Conservation (phyloP, 805 yeast species). For the Candida hungchunana region DNA sequence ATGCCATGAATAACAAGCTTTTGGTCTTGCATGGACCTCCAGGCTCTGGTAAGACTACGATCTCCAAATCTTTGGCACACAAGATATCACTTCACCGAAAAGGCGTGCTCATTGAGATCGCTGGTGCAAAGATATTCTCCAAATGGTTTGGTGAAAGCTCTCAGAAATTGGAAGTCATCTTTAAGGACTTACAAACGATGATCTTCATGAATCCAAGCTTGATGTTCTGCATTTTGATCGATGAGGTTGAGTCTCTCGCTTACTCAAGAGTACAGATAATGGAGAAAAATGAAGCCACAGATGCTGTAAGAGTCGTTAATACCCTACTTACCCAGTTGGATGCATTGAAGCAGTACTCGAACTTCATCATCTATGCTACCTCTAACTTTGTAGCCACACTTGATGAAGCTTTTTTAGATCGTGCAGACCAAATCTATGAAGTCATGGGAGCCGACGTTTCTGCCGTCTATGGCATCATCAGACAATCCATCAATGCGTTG, state of each 20-base stretch:
- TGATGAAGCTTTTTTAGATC: conserved; percentile 42
- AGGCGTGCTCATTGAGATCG: conserved; percentile 36
- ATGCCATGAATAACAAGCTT: conserved; percentile 14
- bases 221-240: conserved; percentile 36
- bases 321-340: conserved; percentile 40
- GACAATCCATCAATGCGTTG: conserved; percentile 22
- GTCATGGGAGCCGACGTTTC: conserved; percentile 32
- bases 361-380: conserved; percentile 37
- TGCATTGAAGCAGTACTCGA: conserved; percentile 31
- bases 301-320: conserved; percentile 40
- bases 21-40: conserved; percentile 40
- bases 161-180: conserved; percentile 35
- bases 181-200: conserved; percentile 30
- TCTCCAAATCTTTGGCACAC: conserved; percentile 38
- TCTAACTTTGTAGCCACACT: conserved; percentile 36
- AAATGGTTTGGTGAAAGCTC: conserved; percentile 46
- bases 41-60: conserved; percentile 44
- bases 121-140: conserved; percentile 40
- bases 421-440: conserved; percentile 36
- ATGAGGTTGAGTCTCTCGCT: conserved; percentile 44
- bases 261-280: conserved; percentile 34
- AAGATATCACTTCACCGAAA: conserved; percentile 31
- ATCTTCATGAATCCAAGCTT: conserved; percentile 16
- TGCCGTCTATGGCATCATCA: conserved; percentile 30
- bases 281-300: conserved; percentile 38